Base-by-base conservation (phyloP, 1,284 basidiomycete species). In the Cystobasidium sp. region DNA sequence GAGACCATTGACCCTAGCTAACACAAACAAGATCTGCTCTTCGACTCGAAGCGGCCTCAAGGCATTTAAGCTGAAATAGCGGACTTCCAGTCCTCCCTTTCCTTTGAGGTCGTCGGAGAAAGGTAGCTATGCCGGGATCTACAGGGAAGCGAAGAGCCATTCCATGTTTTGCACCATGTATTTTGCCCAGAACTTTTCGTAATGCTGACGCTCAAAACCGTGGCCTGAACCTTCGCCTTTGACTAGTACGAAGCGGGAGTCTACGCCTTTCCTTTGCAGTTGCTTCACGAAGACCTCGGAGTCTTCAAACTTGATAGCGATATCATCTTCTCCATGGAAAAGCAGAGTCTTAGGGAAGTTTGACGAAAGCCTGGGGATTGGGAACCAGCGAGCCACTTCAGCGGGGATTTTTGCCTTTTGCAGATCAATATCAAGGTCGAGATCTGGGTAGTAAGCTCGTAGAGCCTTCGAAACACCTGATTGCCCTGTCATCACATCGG, bases 241-340 rank as follows among this genome's bases (percentile, higher is more conserved):
- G 1, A 58, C 46, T 4, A 51, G 39, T 6, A 58, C 46, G 46
- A 61, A 69, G 9, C 68, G 56, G 18, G 22, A 24, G 18, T 61
- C 46, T 37, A 72, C 69, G 7, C 61, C 46, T 12, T 7, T 0
- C 8, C 1, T 52, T 43, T 24, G 22, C n/a, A 72, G 44, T 18
- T 39, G 24, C 9, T 51, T 51, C 6, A 46, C 61, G 41, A 72
- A 72, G 4, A 64, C 61, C 24, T 64, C 20, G 12, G 69, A 64
- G 43, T 72, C 69, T 39, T 64, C 52, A 16, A 18, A 64, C n/a
- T 44, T 61, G 41, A 72, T 72, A 18, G 69, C 69, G 9, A 47
- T 46, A 39, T 72, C 69, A 20, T 72, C 39, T 24, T 72, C 69
- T 20, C 69, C 69, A n/a, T 72, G 69, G 9, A 72, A 53, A 6